Percentiles rank a stretch among this genome's conserved stretches.
These are phyloP conservation scores for Metschnikowia sp. DNA, from an alignment of 805 yeast genomes.

Conservation along the genomic window DNA sequence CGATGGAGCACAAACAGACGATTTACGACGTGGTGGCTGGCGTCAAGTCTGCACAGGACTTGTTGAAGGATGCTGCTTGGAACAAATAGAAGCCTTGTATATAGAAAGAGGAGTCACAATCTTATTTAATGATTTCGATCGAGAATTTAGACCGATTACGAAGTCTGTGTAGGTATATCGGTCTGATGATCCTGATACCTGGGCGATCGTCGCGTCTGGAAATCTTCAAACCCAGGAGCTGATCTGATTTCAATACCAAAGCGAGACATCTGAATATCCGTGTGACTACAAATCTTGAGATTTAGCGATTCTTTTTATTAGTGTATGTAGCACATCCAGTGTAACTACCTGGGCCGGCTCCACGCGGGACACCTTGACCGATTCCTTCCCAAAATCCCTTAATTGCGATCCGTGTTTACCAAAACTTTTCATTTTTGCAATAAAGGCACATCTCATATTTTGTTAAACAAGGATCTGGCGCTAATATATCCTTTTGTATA, in stretches of 20 bases:
- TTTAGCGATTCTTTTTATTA: conserved; percentile 5
- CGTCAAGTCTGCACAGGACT: conserved; percentile 21
- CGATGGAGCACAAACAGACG: conserved; percentile 24
- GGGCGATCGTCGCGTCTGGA: no score
- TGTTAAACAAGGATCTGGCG: conserved; percentile 35
- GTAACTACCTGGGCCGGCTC: conserved; percentile 2
- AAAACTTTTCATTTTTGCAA: no score
- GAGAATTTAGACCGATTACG: no score
- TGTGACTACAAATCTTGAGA: no score
- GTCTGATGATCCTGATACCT: no score
- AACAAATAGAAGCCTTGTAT: conserved; percentile 10
- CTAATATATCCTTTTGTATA: conserved; percentile 33
- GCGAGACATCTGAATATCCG: no score
- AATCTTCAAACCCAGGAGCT: no score
- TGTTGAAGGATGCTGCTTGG: conserved; percentile 29
- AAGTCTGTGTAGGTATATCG: no score
- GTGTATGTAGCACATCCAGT: conserved; percentile 11
- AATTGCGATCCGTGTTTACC: no score
- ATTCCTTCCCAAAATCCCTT: not conserved
- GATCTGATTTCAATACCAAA: no score
- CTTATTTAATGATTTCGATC: no score
- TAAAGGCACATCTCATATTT: conserved; percentile 19
- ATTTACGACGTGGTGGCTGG: conserved; percentile 33
- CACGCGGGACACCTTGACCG: not conserved
- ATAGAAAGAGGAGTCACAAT: not conserved